These are phyloP conservation scores for Fusarium sublunatum DNA, from an alignment of 2,329 filamentous ascomycete genomes.

Conservation along the genomic window DNA sequence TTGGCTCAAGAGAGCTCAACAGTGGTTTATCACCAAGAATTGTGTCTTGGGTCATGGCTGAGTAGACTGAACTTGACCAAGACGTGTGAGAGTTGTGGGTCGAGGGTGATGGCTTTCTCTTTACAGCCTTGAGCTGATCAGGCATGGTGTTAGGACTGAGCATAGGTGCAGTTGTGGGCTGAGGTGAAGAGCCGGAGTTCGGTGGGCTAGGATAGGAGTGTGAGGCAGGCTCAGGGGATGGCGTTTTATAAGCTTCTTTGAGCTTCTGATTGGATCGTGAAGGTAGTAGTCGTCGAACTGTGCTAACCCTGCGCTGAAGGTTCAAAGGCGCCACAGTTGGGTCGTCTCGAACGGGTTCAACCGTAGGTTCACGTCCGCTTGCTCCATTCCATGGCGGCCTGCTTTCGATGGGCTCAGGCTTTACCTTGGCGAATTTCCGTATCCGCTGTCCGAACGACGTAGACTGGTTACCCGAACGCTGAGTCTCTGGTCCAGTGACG, in stretches of 20 bases:
- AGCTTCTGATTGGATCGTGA: slow-evolving; percentile 50
- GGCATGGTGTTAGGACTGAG: slow-evolving; percentile 40
- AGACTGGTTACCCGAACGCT: slow-evolving; percentile 42
- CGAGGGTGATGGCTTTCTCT: slow-evolving; percentile 58
- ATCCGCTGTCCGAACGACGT: slow-evolving; percentile 51
- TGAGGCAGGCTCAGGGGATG: slow-evolving; percentile 39
- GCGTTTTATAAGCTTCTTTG: slow-evolving; percentile 44
- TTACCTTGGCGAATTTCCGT: slow-evolving; percentile 50
- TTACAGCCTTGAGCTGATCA: slow-evolving; percentile 54
- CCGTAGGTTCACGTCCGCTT: slow-evolving; percentile 73
- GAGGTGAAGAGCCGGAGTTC: slow-evolving; percentile 44
- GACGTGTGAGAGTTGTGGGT: slow-evolving; percentile 46
- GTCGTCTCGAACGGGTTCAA: slow-evolving; percentile 73
- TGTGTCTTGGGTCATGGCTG: slow-evolving; percentile 45
- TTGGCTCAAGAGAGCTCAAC: slow-evolving; percentile 24
- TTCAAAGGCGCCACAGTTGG: slow-evolving; percentile 65
- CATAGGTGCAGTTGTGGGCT: slow-evolving; percentile 33
- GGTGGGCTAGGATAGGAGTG: slow-evolving; percentile 52
- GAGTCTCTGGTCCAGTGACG: slow-evolving; percentile 41
- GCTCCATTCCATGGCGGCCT: slow-evolving; percentile 77
- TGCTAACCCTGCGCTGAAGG: slow-evolving; percentile 63
- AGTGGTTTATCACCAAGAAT: slow-evolving; percentile 26
- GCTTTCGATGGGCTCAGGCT: slow-evolving; percentile 54
- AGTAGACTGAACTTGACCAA: slow-evolving; percentile 54
- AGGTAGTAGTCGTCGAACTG: slow-evolving; percentile 53